Percentiles rank a stretch among this genome's conserved stretches.
phyloP scores from a whole-genome alignment of 1,284 basidiomycete species.

The Coniferiporia sulphurascens region DNA sequence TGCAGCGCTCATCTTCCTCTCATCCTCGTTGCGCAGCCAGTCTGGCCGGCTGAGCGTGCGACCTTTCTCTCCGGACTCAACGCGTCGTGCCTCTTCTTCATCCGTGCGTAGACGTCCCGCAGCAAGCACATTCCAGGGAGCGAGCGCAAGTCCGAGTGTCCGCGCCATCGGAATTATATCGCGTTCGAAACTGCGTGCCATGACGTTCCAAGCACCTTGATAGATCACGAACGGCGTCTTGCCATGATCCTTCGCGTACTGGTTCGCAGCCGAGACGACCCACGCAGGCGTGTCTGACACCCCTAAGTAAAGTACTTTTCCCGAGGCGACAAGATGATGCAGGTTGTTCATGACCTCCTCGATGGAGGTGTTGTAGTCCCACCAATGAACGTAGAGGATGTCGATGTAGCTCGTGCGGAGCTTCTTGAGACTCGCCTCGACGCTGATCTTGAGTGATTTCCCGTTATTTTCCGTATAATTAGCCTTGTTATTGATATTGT shows the following conservation, averaged over 20 bases:
- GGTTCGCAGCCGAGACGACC: constrained; percentile 19
- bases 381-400: constrained; percentile 18
- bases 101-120: constrained; percentile 22
- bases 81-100: constrained; percentile 3
- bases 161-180: constrained; percentile 33
- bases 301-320: constrained; percentile 39
- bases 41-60: background rate
- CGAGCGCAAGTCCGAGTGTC: constrained; percentile 20
- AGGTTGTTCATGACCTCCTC: background rate
- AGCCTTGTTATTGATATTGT: constrained; percentile 22
- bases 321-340: constrained; percentile 33
- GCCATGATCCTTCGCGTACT: constrained; percentile 26
- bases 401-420: constrained; percentile 5
- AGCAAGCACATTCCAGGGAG: constrained; percentile 29
- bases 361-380: constrained; percentile 32
- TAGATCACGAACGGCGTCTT: constrained; percentile 30
- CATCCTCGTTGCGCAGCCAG: constrained; percentile 19
- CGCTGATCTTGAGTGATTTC: constrained; percentile 29
- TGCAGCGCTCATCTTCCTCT: constrained; percentile 9
- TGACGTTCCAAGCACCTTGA: constrained; percentile 31
- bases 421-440: constrained; percentile 35
- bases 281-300: constrained; percentile 26
- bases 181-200: constrained; percentile 29
- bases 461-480: constrained; percentile 34
- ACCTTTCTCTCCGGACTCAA: constrained; percentile 22